Percentiles rank a stretch among this genome's conserved stretches.
phyloP scores from a whole-genome alignment of 2,329 filamentous ascomycete genomes.

The Pyricularia pennisetigena region DNA sequence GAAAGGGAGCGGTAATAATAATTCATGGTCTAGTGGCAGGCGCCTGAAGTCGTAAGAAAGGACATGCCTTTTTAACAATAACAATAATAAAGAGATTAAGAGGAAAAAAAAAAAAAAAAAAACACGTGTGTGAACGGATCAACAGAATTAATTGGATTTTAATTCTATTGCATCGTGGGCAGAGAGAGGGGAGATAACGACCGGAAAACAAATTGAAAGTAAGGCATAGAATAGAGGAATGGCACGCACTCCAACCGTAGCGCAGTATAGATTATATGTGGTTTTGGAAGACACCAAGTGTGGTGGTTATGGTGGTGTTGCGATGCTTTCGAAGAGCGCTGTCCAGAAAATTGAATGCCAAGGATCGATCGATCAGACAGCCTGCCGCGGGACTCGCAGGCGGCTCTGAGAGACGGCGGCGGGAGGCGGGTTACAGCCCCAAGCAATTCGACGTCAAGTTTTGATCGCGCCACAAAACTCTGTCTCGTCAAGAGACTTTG shows the following conservation, averaged over 20 bases:
- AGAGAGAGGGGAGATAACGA: background rate
- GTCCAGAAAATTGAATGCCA: background rate
- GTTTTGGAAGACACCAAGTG: background rate
- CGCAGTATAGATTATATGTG: background rate
- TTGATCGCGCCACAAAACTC: background rate
- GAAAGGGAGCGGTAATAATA: constrained; percentile 1
- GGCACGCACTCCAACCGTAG: background rate
- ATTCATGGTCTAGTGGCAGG: background rate
- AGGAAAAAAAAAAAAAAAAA: background rate
- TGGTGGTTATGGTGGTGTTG: background rate
- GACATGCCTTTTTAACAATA: too few relatives aligned
- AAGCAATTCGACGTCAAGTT: background rate
- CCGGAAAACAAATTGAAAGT: background rate
- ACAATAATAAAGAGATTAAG: too few relatives aligned
- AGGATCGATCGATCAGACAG: background rate
- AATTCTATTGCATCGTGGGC: background rate
- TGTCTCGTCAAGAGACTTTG: background rate
- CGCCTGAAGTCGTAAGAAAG: background rate
- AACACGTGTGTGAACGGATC: background rate
- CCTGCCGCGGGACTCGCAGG: background rate
- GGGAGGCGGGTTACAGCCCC: background rate
- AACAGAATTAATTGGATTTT: background rate
- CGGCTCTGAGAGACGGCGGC: background rate
- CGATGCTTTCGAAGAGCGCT: background rate
- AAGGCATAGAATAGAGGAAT: background rate